These are phyloP conservation scores for Ephemerocybe angulata DNA, from an alignment of 768 basidiomycete species.

Conservation along the genomic window DNA sequence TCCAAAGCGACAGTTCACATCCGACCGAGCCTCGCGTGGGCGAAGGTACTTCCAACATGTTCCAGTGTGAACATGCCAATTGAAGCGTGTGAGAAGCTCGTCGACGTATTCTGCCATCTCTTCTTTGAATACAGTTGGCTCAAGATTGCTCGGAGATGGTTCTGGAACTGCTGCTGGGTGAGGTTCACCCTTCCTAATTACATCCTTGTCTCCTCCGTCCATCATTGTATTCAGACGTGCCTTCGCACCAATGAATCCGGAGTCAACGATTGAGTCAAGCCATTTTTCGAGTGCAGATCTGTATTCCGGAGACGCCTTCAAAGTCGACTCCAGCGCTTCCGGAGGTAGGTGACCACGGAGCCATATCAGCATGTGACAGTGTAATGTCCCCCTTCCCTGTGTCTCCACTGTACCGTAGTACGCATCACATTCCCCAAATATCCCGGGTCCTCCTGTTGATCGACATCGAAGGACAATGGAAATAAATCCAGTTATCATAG, in stretches of 20 bases:
- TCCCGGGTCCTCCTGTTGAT: neutral
- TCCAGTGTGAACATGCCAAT: neutral
- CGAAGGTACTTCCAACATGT: conserved; percentile 3
- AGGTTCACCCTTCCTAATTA: neutral
- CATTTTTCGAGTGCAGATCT: neutral
- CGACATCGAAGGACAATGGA: conserved; percentile 13
- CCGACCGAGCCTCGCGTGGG: neutral
- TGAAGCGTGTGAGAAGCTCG: neutral
- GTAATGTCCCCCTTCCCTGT: conserved; percentile 25
- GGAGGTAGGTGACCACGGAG: conserved; percentile 14
- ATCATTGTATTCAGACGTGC: neutral
- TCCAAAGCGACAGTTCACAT: conserved; percentile 9
- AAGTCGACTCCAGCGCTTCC: neutral
- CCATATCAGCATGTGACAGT: conserved; percentile 31
- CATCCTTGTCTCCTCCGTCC: neutral
- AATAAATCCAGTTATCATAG: conserved; percentile 17
- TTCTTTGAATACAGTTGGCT: neutral
- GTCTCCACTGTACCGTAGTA: conserved; percentile 25
- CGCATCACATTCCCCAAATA: conserved; percentile 12
- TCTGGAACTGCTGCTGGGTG: neutral
- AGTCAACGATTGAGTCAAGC: neutral
- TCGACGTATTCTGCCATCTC: neutral
- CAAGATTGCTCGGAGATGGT: neutral
- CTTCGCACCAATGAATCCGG: neutral
- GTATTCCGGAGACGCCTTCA: neutral